These are phyloP conservation scores for Fusarium sp. DNA, from an alignment of 2,329 filamentous ascomycete species.

Conservation along the genomic window DNA sequence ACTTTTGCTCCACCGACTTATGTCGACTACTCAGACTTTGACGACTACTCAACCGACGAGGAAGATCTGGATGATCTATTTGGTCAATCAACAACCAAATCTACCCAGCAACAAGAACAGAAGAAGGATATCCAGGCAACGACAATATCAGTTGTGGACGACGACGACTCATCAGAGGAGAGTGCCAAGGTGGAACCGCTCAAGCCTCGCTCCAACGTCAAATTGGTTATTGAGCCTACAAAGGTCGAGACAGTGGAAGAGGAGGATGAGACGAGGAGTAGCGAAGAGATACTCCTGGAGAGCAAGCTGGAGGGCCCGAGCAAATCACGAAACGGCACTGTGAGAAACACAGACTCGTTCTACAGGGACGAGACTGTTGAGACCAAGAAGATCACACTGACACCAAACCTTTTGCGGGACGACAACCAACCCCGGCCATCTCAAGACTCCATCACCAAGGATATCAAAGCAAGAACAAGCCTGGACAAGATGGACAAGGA, in stretches of 20 bases:
- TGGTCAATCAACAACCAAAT: conserved; percentile 44
- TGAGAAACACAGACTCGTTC: conserved; percentile 95
- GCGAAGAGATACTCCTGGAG: conserved; percentile 76
- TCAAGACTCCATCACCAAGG: conserved; percentile 57
- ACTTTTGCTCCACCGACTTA: conserved; percentile 88
- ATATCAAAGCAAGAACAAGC: conserved; percentile 70
- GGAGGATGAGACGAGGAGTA: conserved; percentile 57
- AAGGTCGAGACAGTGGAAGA: conserved; percentile 51
- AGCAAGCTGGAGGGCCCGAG: conserved; percentile 63
- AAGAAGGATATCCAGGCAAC: conserved; percentile 45
- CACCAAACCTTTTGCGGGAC: conserved; percentile 90
- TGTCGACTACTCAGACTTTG: conserved; percentile 87
- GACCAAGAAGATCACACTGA: conserved; percentile 97
- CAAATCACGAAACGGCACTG: conserved; percentile 84
- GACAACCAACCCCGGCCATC: conserved; percentile 73
- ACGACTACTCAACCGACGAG: conserved; percentile 88
- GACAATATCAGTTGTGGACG: conserved; percentile 46
- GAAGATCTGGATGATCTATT: conserved; percentile 62
- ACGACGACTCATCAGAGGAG: conserved; percentile 59
- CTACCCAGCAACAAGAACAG: conserved; percentile 47
- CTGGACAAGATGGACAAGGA: conserved; percentile 75
- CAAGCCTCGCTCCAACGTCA: conserved; percentile 58
- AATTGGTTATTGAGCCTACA: conserved; percentile 47
- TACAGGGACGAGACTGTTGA: conserved; percentile 96
- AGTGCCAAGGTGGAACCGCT: conserved; percentile 67